Conservation (phyloP, 306 rosid genomes). For the Prunus mira region DNA sequence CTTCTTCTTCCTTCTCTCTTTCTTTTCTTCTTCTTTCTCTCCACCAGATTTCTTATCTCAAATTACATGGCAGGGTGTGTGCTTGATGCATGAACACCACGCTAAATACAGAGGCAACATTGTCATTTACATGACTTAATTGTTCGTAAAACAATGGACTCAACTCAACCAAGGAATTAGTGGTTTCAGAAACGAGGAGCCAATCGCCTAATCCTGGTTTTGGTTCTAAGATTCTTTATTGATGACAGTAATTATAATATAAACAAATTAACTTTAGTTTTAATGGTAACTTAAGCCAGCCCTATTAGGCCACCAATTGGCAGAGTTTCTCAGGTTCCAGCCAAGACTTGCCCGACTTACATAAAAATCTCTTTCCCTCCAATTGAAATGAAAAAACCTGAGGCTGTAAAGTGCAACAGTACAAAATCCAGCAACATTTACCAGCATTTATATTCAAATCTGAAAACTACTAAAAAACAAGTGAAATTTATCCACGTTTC, state of each 20-base stretch:
- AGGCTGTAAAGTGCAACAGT: background rate
- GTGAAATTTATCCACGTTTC: background rate
- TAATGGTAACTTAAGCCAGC: constrained; percentile 2
- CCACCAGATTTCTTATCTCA: too few relatives aligned
- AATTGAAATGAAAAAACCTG: background rate
- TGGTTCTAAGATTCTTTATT: background rate
- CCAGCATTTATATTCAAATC: background rate
- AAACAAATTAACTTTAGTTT: background rate
- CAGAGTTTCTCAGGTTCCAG: background rate
- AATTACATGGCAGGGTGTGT: background rate
- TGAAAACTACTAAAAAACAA: background rate
- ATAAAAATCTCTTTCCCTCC: background rate
- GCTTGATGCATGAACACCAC: background rate
- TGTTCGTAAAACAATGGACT: background rate
- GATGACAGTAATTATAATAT: background rate
- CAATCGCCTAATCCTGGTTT: background rate
- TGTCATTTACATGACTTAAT: background rate
- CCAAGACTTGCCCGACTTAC: too few relatives aligned
- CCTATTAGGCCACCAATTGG: background rate
- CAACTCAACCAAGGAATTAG: background rate
- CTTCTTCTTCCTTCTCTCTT: too few relatives aligned
- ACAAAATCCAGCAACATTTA: background rate
- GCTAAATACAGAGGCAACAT: background rate
- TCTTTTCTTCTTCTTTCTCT: too few relatives aligned
- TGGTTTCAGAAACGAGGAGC: background rate